Conservation (phyloP, 495 filamentous ascomycete species). For the Aspergillus conjunctus region DNA sequence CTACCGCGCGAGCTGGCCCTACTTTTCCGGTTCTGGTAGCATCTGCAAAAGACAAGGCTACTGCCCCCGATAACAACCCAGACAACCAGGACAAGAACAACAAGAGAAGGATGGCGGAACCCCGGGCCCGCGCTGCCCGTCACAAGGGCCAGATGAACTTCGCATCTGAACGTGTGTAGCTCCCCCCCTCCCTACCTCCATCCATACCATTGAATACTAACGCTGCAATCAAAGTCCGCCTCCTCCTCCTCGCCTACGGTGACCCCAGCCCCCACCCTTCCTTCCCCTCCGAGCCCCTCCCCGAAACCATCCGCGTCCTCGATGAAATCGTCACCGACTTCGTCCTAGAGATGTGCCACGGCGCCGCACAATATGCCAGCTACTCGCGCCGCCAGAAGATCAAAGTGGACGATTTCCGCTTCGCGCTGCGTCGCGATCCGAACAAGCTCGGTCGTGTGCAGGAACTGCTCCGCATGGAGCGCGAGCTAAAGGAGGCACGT, state of each 20-base stretch:
- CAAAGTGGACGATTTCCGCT: slow-evolving; percentile 97
- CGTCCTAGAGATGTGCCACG: slow-evolving; percentile 85
- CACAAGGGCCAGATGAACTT: slow-evolving; percentile 92
- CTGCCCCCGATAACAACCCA: slow-evolving; percentile 3
- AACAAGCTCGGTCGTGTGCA: slow-evolving; percentile 85
- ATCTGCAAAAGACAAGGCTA: neutral
- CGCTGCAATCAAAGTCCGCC: slow-evolving; percentile 57
- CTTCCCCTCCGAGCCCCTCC: slow-evolving; percentile 61
- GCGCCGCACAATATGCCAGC: slow-evolving; percentile 77
- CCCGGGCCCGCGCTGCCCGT: slow-evolving; percentile 73
- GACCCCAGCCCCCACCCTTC: slow-evolving; percentile 58
- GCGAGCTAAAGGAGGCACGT: slow-evolving; percentile 73
- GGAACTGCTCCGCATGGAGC: slow-evolving; percentile 80
- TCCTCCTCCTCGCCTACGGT: slow-evolving; percentile 85
- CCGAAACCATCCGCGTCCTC: slow-evolving; percentile 79
- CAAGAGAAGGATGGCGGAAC: slow-evolving; percentile 57
- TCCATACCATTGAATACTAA: neutral
- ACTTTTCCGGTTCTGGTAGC: neutral
- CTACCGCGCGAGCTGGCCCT: neutral
- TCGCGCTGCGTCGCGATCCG: slow-evolving; percentile 81
- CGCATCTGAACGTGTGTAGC: slow-evolving; percentile 68
- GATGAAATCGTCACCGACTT: slow-evolving; percentile 95
- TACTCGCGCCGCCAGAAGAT: slow-evolving; percentile 88
- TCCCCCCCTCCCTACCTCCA: neutral
- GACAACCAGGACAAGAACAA: slow-evolving; percentile 17